These are phyloP conservation scores for Trichoderma citrinoviride DNA, from an alignment of 2,329 filamentous ascomycete species.

Conservation along the genomic window DNA sequence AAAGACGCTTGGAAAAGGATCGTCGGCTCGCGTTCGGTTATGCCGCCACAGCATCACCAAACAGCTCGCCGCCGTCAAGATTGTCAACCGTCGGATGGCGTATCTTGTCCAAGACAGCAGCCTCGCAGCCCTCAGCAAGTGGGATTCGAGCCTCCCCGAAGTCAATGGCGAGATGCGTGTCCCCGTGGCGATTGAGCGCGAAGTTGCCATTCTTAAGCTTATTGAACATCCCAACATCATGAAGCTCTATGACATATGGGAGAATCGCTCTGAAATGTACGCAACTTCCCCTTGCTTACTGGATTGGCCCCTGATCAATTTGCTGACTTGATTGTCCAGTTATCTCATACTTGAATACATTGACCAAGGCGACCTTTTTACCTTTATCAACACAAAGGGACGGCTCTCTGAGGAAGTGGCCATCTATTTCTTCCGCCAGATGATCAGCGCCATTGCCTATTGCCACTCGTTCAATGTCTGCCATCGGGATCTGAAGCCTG, in stretches of 20 bases:
- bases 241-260: conserved; percentile 94
- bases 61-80: conserved; percentile 88
- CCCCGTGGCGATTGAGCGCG: conserved; percentile 85
- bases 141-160: conserved; percentile 58
- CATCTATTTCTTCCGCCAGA: conserved; percentile 85
- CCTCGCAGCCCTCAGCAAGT: conserved; percentile 76
- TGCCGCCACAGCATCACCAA: conserved; percentile 77
- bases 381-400: conserved; percentile 74
- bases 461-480: conserved; percentile 94
- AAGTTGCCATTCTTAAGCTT: conserved; percentile 95
- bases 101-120: conserved; percentile 82
- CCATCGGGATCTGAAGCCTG: conserved; percentile 92
- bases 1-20: conserved; percentile 82
- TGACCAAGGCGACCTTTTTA: conserved; percentile 74
- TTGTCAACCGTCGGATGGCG: conserved; percentile 80
- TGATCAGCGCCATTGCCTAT: conserved; percentile 87
- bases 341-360: conserved; percentile 95
- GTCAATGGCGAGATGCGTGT: conserved; percentile 66
- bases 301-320: background rate
- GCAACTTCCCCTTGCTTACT: conserved; percentile 33
- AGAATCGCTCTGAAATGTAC: conserved; percentile 92
- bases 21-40: conserved; percentile 81
- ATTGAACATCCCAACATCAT: conserved; percentile 95
- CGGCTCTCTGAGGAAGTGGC: conserved; percentile 76
- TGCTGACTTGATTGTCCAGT: conserved; percentile 43